phyloP scores from a whole-genome alignment of 345 rosid genomes.

The Raphanus sativus region DNA sequence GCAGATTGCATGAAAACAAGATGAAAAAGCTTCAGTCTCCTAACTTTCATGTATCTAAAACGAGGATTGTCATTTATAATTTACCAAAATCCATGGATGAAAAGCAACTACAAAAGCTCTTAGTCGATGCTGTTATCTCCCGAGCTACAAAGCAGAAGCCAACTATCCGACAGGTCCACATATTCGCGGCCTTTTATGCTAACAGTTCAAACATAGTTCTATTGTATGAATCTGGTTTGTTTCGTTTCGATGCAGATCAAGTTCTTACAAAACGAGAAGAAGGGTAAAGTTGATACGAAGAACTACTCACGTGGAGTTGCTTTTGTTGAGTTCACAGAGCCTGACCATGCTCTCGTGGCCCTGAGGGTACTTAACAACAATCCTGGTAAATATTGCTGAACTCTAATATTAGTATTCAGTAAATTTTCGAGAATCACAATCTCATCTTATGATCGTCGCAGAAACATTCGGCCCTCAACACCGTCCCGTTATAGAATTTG shows the following conservation, averaged over 20 bases:
- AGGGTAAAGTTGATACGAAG: conserved; percentile 62
- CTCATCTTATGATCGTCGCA: conserved; percentile 31
- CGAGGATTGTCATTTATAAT: conserved; percentile 77
- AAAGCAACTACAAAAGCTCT: conserved; percentile 63
- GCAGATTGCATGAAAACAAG: conserved; percentile 86
- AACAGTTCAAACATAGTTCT: conserved; percentile 5
- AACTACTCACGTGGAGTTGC: conserved; percentile 86
- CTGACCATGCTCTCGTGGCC: conserved; percentile 90
- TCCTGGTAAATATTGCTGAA: conserved; percentile 53
- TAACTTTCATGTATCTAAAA: conserved; percentile 85
- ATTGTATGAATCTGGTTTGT: neutral
- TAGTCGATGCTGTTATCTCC: conserved; percentile 69
- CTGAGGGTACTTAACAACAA: conserved; percentile 89
- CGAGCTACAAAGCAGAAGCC: conserved; percentile 95
- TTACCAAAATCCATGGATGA: conserved; percentile 79
- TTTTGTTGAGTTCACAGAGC: conserved; percentile 78
- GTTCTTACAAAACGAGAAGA: conserved; percentile 62
- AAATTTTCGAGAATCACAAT: neutral
- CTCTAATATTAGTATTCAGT: neutral
- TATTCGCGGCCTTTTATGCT: neutral
- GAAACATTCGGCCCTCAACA: conserved; percentile 82
- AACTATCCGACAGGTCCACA: conserved; percentile 70
- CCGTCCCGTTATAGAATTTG: conserved; percentile 86
- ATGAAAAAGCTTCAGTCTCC: conserved; percentile 85
- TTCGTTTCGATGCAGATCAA: conserved; percentile 58